Evolutionary conservation across 2,329 filamentous ascomycete species (phyloP).

Genomic region (Pyrenophora tritici-repentis): DNA sequence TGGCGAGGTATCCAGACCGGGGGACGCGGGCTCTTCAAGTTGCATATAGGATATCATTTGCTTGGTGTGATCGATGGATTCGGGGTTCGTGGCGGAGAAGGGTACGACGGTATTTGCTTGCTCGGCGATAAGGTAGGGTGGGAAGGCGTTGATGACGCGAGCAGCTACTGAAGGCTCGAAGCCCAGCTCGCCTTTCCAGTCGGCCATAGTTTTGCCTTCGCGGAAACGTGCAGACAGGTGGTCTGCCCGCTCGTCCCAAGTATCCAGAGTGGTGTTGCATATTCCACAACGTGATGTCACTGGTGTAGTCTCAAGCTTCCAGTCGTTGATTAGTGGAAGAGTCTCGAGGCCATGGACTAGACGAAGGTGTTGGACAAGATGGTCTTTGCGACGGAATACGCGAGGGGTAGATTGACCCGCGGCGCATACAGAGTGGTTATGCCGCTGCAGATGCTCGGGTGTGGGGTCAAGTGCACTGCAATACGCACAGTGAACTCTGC

Average conservation of each 20-base stretch:
- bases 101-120: constrained; percentile 48
- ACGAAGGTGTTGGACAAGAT: constrained; percentile 63
- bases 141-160: constrained; percentile 52
- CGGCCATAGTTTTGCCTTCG: constrained; percentile 54
- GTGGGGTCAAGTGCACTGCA: constrained; percentile 59
- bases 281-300: constrained; percentile 59
- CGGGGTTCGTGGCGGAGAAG: constrained; percentile 48
- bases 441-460: constrained; percentile 59
- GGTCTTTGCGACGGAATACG: constrained; percentile 64
- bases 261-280: constrained; percentile 49
- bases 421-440: constrained; percentile 65
- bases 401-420: constrained; percentile 65
- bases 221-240: constrained; percentile 59
- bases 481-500: constrained; percentile 60
- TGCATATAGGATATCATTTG: constrained; percentile 23
- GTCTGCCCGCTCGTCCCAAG: constrained; percentile 55
- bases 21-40: constrained; percentile 1
- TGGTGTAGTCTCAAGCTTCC: constrained; percentile 57
- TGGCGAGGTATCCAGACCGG: background rate
- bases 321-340: constrained; percentile 65
- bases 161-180: constrained; percentile 51
- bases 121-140: constrained; percentile 52
- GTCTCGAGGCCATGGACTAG: constrained; percentile 63
- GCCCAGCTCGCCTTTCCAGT: constrained; percentile 59
- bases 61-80: constrained; percentile 25